Evolutionary conservation across 345 rosid species (phyloP), one percentile per base, ranked within the genome.

Genomic region (Raphanus raphanistrum): DNA sequence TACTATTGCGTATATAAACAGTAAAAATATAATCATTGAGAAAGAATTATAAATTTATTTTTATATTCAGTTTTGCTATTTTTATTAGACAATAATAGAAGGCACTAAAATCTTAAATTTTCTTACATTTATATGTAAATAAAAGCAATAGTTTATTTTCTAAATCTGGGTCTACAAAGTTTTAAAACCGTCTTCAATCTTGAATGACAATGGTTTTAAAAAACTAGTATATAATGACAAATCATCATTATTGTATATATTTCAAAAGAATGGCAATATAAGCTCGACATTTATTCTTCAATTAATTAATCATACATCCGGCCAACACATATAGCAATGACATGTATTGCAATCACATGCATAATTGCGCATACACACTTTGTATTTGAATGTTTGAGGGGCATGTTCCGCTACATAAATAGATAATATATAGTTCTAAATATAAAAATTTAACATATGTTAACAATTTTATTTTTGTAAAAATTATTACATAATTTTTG

Each of bases 351-450:
- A 16, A 50, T 26, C 4, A 62, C 15, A 62, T 52, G n/a, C 0
- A 11, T 0, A 8, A 10, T 11, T 8, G 33, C 11, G 11, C 7
- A 4, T 31, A 11, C 80, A 76, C 0, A 52, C 70, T 63, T 54
- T 63, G 57, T 10, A 15, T 76, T 63, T 76, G 75, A 70, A 76
- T 5, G 63, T 10, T 70, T 25, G 17, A 16, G 21, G 70, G 64
- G 36, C 80, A 70, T 9, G 15, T 15, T 70, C 13, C 1, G 17
- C 1, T 2, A 54, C 70, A 70, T 21, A 21, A 21, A 21, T 21
- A 21, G 21, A 21, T 21, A 21, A 21, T 21, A 21, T 21, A 21
- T 21, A 21, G 21, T 21, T 21, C 21, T 21, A 21, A 21, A 21
- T 21, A 21, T 21, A 21, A 21, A 21, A 21, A 21, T 21, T 21